Conservation (phyloP, 176 grass and related monocot genomes). For the Cocos nucifera region DNA sequence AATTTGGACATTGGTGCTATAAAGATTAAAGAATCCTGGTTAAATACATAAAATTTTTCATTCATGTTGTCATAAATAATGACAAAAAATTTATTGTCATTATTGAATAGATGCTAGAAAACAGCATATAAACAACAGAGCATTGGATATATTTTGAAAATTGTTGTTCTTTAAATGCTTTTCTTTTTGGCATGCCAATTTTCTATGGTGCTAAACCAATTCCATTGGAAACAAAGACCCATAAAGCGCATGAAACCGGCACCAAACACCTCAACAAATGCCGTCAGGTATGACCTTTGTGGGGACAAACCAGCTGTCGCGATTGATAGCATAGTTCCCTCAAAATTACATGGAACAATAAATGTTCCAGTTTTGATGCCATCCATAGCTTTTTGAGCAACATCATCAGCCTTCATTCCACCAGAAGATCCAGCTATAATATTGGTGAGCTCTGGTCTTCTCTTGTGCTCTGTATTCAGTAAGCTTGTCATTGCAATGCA, state of each 20-base stretch:
- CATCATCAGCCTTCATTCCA: conserved; percentile 74
- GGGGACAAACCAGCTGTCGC: conserved; percentile 85
- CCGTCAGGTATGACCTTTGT: conserved; percentile 51
- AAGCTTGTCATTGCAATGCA: neutral
- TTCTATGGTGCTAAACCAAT: conserved; percentile 75
- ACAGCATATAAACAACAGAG: too few relatives aligned
- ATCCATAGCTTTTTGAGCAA: conserved; percentile 66
- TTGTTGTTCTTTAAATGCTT: neutral
- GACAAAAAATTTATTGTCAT: too few relatives aligned
- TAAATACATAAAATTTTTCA: too few relatives aligned
- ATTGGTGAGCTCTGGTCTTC: conserved; percentile 66
- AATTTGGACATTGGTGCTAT: too few relatives aligned
- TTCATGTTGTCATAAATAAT: too few relatives aligned
- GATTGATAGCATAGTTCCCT: conserved; percentile 69
- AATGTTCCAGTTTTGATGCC: conserved; percentile 83
- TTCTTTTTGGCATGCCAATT: conserved; percentile 55
- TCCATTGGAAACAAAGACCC: conserved; percentile 68
- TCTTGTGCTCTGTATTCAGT: conserved; percentile 60
- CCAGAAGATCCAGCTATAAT: conserved; percentile 66
- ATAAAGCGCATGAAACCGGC: conserved; percentile 66
- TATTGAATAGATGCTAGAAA: too few relatives aligned
- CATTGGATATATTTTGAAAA: too few relatives aligned
- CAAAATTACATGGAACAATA: conserved; percentile 78
- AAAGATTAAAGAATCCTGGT: too few relatives aligned
- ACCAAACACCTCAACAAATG: conserved; percentile 54